Percentiles rank a stretch among this genome's conserved stretches.
phyloP scores from a whole-genome alignment of 768 basidiomycete genomes.

The Tylopilus intermedius region DNA sequence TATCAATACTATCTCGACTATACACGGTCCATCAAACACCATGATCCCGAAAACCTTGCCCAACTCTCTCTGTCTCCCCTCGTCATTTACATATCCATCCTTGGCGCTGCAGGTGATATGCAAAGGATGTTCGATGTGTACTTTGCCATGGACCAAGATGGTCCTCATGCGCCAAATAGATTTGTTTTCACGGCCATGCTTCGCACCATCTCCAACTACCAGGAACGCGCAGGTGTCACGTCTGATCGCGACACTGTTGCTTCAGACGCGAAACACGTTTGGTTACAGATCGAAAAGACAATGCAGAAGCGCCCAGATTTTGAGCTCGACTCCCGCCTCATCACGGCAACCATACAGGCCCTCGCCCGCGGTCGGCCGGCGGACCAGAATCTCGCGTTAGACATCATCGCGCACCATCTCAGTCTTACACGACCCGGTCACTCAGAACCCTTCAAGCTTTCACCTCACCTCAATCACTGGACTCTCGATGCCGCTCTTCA shows the following conservation, averaged over 20 bases:
- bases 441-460: conserved; percentile 32
- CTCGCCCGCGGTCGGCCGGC: conserved; percentile 50
- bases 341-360: conserved; percentile 49
- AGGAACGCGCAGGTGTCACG: conserved; percentile 15
- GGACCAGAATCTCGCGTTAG: conserved; percentile 65
- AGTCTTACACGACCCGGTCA: conserved; percentile 53
- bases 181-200: conserved; percentile 66
- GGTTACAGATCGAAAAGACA: conserved; percentile 59
- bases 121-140: conserved; percentile 75
- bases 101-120: conserved; percentile 54
- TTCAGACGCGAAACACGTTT: conserved; percentile 65
- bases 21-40: conserved; percentile 43
- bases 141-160: conserved; percentile 59
- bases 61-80: conserved; percentile 45
- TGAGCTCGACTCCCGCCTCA: conserved; percentile 48
- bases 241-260: conserved; percentile 40
- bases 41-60: conserved; percentile 44
- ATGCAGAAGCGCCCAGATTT: conserved; percentile 43
- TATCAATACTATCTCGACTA: conserved; percentile 56
- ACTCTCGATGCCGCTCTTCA: conserved; percentile 51
- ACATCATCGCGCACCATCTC: conserved; percentile 57
- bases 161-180: conserved; percentile 55
- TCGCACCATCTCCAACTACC: conserved; percentile 36
- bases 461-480: conserved; percentile 40
- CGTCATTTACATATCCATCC: conserved; percentile 59